Conservation (phyloP, 345 rosid species). For the Dimocarpus longan region DNA sequence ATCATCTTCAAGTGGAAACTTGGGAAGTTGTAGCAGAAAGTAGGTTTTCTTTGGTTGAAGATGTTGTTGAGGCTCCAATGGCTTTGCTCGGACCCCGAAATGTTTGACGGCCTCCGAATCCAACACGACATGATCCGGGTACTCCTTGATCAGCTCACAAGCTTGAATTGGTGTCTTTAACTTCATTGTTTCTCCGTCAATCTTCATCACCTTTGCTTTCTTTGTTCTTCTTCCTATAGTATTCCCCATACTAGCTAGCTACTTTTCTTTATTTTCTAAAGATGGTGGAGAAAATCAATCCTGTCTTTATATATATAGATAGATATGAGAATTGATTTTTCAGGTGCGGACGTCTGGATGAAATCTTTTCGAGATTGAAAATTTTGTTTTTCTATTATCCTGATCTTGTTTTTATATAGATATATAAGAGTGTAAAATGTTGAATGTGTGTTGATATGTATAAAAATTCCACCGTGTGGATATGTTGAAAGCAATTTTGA, state of each 20-base stretch:
- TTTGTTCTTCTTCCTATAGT: slow-evolving; percentile 52
- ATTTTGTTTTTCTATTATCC: too few species aligned
- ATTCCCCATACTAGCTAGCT: slow-evolving; percentile 62
- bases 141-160: slow-evolving; percentile 57
- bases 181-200: slow-evolving; percentile 79
- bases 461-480: too few species aligned
- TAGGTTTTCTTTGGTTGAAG: slow-evolving; percentile 63
- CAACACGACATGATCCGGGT: slow-evolving; percentile 77
- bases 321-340: too few species aligned
- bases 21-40: slow-evolving; percentile 80
- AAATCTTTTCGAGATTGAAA: too few species aligned
- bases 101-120: slow-evolving; percentile 82
- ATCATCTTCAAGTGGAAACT: slow-evolving; percentile 28
- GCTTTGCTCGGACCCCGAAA: slow-evolving; percentile 75
- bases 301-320: background rate
- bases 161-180: slow-evolving; percentile 66
- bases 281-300: background rate
- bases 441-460: too few species aligned
- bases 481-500: too few species aligned
- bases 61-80: slow-evolving; percentile 60
- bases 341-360: too few species aligned
- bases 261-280: too few species aligned
- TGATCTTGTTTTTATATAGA: too few species aligned
- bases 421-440: too few species aligned
- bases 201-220: slow-evolving; percentile 75